Base-by-base conservation (phyloP, 2,329 filamentous ascomycete species). In the Clarireedia homoeocarpa region DNA sequence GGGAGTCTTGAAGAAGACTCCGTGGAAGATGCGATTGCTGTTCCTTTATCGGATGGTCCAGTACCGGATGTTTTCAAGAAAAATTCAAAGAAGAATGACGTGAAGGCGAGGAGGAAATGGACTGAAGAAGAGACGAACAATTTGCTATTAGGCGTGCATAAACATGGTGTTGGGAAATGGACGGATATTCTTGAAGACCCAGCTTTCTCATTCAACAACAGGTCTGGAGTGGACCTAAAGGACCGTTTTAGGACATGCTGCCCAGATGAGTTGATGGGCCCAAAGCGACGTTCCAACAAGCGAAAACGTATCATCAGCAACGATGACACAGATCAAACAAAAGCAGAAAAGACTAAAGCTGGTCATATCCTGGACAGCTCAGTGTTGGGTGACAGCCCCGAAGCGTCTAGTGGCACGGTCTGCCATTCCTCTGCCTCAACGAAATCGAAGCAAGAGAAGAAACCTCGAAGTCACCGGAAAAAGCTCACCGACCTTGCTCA, bases 241-340 rank as follows among this genome's bases (percentile, higher is more conserved):
- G 83, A 86, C 66, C 75, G 83, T 12, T 86, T 85, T 64, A 76
- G 83, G 50, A 86, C 83, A 3, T 85, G 82, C 65, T 85, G 82
- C 59, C 83, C 83, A 0, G 76, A 77, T 36, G 83, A 85, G 66
- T 73, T 85, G 39, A 76, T 79, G 48, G 71, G 71, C 24, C 74
- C 72, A 23, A 73, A 69, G 59, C 4, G 50, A 50, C 27, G 46
- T 34, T 17, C 23, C 6, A 34, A 9, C 3, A 34, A 34, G 10
- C 20, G n/a, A 27, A 52, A 20, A 10, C 2, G 36, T 27, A 10
- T 24, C 10, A 26, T 5, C 36, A 60, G 23, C 36, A 53, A 51
- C 7, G 24, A 45, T 7, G 12, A 39, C 24, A 34, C 48, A 44
- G 52, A n/a, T 23, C 30, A 64, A 38, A n/a, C 15, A 17, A 48